Evolutionary conservation across 805 yeast genomes (phyloP).

Genomic region (Candida pseudofarinosa): DNA sequence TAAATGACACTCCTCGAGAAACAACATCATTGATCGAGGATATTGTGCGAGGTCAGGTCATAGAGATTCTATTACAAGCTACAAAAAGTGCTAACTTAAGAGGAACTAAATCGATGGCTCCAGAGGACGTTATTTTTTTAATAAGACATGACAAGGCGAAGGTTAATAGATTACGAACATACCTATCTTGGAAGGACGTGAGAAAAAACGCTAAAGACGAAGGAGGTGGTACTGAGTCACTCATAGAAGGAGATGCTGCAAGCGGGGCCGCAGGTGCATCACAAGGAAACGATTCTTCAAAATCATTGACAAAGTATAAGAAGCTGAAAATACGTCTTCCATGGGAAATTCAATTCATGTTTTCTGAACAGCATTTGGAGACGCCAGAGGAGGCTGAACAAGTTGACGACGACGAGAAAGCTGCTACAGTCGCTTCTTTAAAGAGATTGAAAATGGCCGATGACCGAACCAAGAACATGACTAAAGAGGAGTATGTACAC

Average conservation of each 20-base stretch:
- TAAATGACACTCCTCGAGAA: slow-evolving; percentile 89
- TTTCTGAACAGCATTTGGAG: slow-evolving; percentile 81
- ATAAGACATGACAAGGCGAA: slow-evolving; percentile 93
- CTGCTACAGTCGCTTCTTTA: slow-evolving; percentile 83
- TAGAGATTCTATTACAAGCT: slow-evolving; percentile 75
- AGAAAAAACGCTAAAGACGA: slow-evolving; percentile 72
- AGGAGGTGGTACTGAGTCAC: slow-evolving; percentile 47
- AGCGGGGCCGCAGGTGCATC: slow-evolving; percentile 31
- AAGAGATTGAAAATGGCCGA: slow-evolving; percentile 89
- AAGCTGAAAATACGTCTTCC: slow-evolving; percentile 82
- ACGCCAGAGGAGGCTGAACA: slow-evolving; percentile 55
- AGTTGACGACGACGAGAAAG: slow-evolving; percentile 84
- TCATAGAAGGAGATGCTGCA: slow-evolving; percentile 46
- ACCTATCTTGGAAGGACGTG: slow-evolving; percentile 94
- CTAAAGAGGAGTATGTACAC: slow-evolving; percentile 95
- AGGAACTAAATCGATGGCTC: slow-evolving; percentile 79
- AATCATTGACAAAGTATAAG: slow-evolving; percentile 49
- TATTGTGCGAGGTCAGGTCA: slow-evolving; percentile 90
- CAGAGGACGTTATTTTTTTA: slow-evolving; percentile 90
- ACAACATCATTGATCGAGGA: slow-evolving; percentile 93
- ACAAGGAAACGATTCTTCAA: slow-evolving; percentile 33
- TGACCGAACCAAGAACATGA: slow-evolving; percentile 89
- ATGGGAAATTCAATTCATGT: slow-evolving; percentile 95
- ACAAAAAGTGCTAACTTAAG: slow-evolving; percentile 72
- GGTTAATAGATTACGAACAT: slow-evolving; percentile 85